Evolutionary conservation across 805 yeast genomes (phyloP), one percentile per base, ranked within the genome.

Genomic region (Metschnikowia noctiluminum): DNA sequence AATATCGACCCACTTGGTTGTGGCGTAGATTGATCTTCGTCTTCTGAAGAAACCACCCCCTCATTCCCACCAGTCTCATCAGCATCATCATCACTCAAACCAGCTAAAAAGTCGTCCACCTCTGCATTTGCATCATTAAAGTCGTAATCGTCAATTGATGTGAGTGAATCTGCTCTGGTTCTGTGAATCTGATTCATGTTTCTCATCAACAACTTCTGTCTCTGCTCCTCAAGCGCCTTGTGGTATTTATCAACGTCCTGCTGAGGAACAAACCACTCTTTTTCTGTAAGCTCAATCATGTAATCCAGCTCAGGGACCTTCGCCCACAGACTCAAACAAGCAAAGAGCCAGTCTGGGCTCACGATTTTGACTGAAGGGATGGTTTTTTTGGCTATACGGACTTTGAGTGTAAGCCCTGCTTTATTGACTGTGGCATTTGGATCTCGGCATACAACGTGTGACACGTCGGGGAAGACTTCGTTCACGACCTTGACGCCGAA

Each of bases 261-360:
- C 2, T 72, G 71, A 15, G 76, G 63, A 35, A 75, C 71, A 13
- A 75, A 61, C 61, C 77, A 63, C 35, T 68, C 70, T 35, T 71
- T 74, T 1, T 76, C 77, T 16, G 76, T 74, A 6, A 73, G 74
- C 6, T 75, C 67, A 15, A 90, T 70, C 37, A 73, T 63, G 61
- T 74, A 91, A 3, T 78, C 80, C 2, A 63, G 71, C 54, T 85
- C 94, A 14, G 83, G 81, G 0, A 83, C 84, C 40, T 77, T 78
- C 47, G 73, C 72, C 98, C 98, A 92, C 27, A 77, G 68, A 7
- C 90, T 82, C 55, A 92, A 73, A 64, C 97, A 87, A 35, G 85
- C 83, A 69, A 91, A 91, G 2, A 92, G 68, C 99, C 99, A 92
- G 59, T 88, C 94, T 2, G 96, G 91, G 59, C 84, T 85, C 15